Evolutionary conservation across 345 rosid species (phyloP).

Genomic region (Dimocarpus longan): DNA sequence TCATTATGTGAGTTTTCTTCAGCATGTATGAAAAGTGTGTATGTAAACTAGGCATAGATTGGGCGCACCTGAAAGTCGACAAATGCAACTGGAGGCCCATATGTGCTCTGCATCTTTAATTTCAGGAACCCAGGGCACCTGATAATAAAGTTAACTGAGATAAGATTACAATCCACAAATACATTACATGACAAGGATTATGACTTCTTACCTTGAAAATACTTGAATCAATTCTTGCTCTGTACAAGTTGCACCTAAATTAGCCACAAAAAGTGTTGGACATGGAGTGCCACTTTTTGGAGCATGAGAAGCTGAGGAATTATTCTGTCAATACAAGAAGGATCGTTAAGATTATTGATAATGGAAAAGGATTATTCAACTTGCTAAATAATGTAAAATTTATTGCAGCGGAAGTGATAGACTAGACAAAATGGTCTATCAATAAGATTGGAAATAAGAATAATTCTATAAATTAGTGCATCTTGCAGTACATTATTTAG

Average conservation of each 20-base stretch:
- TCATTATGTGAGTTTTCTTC: not conserved
- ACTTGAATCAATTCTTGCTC: constrained; percentile 82
- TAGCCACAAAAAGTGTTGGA: constrained; percentile 88
- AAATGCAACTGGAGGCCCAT: constrained; percentile 85
- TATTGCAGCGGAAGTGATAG: not conserved
- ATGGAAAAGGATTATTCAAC: not conserved
- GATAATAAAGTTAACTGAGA: constrained; percentile 6
- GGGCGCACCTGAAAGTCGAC: constrained; percentile 80
- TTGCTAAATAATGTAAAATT: not conserved
- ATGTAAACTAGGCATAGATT: not conserved
- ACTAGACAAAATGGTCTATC: not conserved
- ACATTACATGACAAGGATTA: constrained; percentile 12
- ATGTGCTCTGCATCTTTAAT: constrained; percentile 79
- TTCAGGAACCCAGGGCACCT: constrained; percentile 88
- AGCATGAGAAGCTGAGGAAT: constrained; percentile 44
- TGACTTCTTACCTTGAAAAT: constrained; percentile 63
- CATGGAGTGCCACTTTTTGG: constrained; percentile 50
- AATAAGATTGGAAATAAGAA: not conserved
- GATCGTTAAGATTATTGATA: constrained; percentile 11
- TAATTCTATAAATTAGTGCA: not conserved
- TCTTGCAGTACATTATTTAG: not conserved
- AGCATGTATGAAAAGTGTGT: not conserved
- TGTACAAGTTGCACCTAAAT: constrained; percentile 75
- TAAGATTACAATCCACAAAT: constrained; percentile 3
- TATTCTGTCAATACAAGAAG: constrained; percentile 40